A percentile compares a stretch with the other conserved stretches of the same genome.
Conservation (phyloP, 2,329 filamentous ascomycete species). For the Botryotinia calthae region DNA sequence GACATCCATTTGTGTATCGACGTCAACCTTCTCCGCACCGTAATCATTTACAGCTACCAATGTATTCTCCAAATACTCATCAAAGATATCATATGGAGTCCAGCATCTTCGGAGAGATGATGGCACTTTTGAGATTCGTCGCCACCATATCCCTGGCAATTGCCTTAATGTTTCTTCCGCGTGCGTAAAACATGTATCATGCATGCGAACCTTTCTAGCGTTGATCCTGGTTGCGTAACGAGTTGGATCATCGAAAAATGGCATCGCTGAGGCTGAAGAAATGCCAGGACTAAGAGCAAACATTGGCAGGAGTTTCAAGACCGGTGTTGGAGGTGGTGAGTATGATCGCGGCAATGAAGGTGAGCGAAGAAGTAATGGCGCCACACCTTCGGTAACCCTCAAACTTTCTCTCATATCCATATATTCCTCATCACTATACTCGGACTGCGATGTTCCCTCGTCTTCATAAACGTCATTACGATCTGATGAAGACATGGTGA, state of each 20-base stretch:
- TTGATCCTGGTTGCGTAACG: neutral
- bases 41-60: constrained; percentile 2
- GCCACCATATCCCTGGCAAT: neutral
- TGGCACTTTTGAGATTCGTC: neutral
- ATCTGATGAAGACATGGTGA: too few relatives aligned
- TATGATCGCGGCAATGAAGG: constrained; percentile 1
- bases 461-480: neutral
- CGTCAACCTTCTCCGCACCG: neutral
- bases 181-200: neutral
- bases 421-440: neutral
- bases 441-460: neutral
- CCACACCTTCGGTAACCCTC: too few relatives aligned
- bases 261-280: too few relatives aligned
- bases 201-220: constrained; percentile 3
- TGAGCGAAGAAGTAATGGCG: neutral
- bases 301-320: neutral
- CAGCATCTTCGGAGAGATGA: constrained; percentile 8
- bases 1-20: neutral
- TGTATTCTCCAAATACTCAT: constrained; percentile 2
- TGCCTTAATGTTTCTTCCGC: neutral
- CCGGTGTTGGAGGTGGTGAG: neutral
- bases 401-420: neutral
- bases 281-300: neutral
- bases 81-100: constrained; percentile 1
- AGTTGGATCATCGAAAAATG: neutral